These are phyloP conservation scores for Lactarius pseudohatsudake DNA, from an alignment of 768 basidiomycete genomes.

Conservation along the genomic window DNA sequence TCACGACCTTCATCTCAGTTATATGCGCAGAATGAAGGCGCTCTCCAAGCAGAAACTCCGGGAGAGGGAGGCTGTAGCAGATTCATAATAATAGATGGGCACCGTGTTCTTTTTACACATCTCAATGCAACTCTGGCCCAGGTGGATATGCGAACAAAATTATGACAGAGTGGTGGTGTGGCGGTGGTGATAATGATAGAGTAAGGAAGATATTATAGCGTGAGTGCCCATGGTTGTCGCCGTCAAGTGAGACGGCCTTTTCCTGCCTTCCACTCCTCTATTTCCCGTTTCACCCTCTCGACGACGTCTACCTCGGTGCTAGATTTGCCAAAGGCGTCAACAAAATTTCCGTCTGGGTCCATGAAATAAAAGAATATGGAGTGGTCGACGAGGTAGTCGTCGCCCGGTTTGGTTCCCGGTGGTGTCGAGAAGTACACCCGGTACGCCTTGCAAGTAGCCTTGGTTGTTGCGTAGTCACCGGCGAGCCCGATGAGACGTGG, in stretches of 20 bases:
- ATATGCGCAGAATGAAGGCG: conserved; percentile 85
- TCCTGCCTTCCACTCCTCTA: conserved; percentile 43
- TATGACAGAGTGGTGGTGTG: conserved; percentile 16
- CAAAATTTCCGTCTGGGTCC: conserved; percentile 92
- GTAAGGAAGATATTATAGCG: neutral
- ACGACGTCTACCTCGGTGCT: conserved; percentile 68
- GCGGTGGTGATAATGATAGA: neutral
- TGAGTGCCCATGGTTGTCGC: neutral
- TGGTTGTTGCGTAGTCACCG: conserved; percentile 81
- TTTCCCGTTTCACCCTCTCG: conserved; percentile 55
- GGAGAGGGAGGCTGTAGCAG: conserved; percentile 41
- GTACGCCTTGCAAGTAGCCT: conserved; percentile 90
- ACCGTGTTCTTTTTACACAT: conserved; percentile 2
- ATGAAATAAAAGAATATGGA: conserved; percentile 98
- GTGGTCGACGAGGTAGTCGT: conserved; percentile 97
- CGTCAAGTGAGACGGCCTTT: conserved; percentile 37
- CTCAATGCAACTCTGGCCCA: conserved; percentile 3
- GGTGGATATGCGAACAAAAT: neutral
- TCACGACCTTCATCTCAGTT: conserved; percentile 45
- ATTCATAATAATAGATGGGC: conserved; percentile 30
- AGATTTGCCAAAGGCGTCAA: conserved; percentile 94
- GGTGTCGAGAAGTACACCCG: conserved; percentile 99
- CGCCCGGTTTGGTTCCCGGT: conserved; percentile 78
- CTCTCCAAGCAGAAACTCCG: conserved; percentile 68
- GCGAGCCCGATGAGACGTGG: conserved; percentile 85